A percentile compares a stretch with the other conserved stretches of the same genome.
phyloP scores from a whole-genome alignment of 345 rosid genomes.

The Eutrema heterophyllum region DNA sequence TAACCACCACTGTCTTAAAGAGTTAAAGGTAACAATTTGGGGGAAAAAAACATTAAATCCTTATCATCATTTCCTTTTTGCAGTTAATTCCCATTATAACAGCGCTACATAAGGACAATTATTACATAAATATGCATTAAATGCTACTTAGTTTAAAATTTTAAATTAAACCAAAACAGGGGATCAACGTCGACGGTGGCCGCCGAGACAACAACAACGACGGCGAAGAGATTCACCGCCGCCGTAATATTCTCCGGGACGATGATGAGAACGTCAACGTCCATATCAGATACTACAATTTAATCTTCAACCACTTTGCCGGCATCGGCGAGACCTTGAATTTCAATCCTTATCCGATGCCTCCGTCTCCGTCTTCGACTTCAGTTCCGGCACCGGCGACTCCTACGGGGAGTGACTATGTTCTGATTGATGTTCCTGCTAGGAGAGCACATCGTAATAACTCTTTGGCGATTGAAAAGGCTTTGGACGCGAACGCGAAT shows the following conservation, averaged over 20 bases:
- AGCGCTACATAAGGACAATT: neutral
- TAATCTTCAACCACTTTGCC: neutral
- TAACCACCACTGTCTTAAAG: neutral
- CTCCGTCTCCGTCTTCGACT: neutral
- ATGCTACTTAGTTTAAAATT: neutral
- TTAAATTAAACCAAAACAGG: neutral
- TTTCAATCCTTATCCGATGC: conserved; percentile 4
- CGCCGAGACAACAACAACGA: neutral
- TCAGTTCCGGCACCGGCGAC: neutral
- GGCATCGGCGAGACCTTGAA: conserved; percentile 18
- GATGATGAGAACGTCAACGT: neutral
- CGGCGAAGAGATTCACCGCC: neutral
- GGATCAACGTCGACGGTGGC: neutral
- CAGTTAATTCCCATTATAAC: neutral
- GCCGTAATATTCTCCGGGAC: neutral
- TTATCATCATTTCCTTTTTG: conserved; percentile 7
- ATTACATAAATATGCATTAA: conserved; percentile 2
- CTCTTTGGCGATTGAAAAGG: neutral
- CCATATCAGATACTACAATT: conserved; percentile 14
- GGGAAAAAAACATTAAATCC: neutral
- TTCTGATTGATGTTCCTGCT: conserved; percentile 21
- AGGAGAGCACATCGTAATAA: conserved; percentile 12
- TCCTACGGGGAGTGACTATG: conserved; percentile 1
- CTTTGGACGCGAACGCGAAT: neutral
- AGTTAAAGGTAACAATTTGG: neutral